Percentiles rank a stretch among this genome's conserved stretches.
Evolutionary conservation across 441 rosid species (phyloP).

Genomic region (Bruguiera hainesii): DNA sequence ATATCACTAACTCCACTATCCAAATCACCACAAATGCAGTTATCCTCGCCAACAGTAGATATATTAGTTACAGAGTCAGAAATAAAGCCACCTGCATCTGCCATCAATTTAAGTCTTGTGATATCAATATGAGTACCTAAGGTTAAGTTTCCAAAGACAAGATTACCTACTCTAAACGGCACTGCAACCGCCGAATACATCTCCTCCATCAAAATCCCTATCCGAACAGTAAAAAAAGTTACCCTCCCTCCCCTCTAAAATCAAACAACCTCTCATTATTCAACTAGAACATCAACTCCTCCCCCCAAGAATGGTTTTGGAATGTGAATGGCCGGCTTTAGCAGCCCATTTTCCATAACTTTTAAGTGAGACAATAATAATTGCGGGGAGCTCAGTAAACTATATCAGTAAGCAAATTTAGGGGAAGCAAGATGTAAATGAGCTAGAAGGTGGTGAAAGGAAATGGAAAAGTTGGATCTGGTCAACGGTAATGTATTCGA

Average conservation of each 20-base stretch:
- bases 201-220: conserved; percentile 64
- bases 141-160: conserved; percentile 39
- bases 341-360: conserved; percentile 45
- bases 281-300: conserved; percentile 39
- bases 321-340: conserved; percentile 29
- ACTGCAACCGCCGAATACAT: conserved; percentile 48
- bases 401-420: conserved; percentile 23
- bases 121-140: conserved; percentile 34
- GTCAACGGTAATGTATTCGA: conserved; percentile 39
- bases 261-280: conserved; percentile 50
- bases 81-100: conserved; percentile 31
- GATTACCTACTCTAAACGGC: conserved; percentile 58
- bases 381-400: not conserved
- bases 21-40: conserved; percentile 33
- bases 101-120: conserved; percentile 40
- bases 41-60: conserved; percentile 31
- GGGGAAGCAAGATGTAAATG: conserved; percentile 27
- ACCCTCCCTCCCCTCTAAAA: conserved; percentile 37
- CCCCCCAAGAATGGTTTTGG: conserved; percentile 33
- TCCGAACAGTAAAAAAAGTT: conserved; percentile 38
- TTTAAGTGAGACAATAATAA: conserved; percentile 4
- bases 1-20: conserved; percentile 35
- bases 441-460: conserved; percentile 30
- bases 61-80: conserved; percentile 44
- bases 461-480: conserved; percentile 40